These are phyloP conservation scores for Fulvia fulva DNA, from an alignment of 2,329 filamentous ascomycete species.

Conservation along the genomic window DNA sequence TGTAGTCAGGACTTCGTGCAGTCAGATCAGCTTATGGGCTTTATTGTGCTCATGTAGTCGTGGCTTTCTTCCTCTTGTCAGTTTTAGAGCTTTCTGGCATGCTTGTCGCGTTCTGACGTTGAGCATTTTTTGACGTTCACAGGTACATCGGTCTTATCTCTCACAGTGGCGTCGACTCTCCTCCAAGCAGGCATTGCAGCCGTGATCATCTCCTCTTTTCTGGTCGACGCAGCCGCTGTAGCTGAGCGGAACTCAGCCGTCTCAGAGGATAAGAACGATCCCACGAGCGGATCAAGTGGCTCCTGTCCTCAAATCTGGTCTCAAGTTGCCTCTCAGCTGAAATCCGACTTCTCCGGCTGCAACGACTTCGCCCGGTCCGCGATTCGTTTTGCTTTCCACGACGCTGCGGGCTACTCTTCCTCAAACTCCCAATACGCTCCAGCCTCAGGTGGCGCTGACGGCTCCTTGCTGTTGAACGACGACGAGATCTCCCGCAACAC, in stretches of 20 bases:
- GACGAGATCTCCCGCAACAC: slow-evolving; percentile 35
- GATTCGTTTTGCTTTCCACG: slow-evolving; percentile 35
- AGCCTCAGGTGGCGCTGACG: slow-evolving; percentile 38
- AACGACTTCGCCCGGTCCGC: slow-evolving; percentile 14
- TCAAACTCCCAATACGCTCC: slow-evolving; percentile 22
- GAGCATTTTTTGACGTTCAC: too few species aligned
- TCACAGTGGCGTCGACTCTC: background rate
- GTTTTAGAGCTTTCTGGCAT: too few species aligned
- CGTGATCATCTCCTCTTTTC: background rate
- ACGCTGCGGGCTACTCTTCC: slow-evolving; percentile 21
- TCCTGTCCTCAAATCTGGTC: slow-evolving; percentile 16
- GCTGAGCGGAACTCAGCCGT: too few species aligned
- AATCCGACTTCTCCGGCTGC: slow-evolving; percentile 11
- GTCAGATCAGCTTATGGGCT: background rate
- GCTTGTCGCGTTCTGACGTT: background rate
- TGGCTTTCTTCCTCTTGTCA: too few species aligned
- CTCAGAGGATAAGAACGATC: too few species aligned
- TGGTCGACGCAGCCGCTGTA: background rate
- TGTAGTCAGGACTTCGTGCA: background rate
- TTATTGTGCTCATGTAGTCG: too few species aligned
- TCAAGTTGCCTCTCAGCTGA: slow-evolving; percentile 9
- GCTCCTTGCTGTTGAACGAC: slow-evolving; percentile 39
- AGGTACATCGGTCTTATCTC: too few species aligned
- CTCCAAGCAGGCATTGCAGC: background rate
- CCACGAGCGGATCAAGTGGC: too few species aligned